Evolutionary conservation across 2,329 filamentous ascomycete species (phyloP), one percentile per base, ranked within the genome.

Genomic region (Ophiosphaerella korrae): DNA sequence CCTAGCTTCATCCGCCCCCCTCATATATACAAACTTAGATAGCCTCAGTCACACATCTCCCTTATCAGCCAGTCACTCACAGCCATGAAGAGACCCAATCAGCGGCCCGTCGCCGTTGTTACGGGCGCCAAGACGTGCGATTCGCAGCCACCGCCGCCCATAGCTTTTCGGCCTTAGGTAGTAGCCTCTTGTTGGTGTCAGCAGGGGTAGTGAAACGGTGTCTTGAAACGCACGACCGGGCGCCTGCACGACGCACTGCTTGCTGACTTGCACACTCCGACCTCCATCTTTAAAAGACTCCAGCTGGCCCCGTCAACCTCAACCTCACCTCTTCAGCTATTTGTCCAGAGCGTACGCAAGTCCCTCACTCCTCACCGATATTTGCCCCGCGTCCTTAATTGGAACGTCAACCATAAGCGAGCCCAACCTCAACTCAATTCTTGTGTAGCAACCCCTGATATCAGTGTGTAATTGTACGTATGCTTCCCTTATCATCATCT

Each of bases 141-240:
- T 47, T n/a, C 38, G 26, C 26, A 29, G 26, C 26, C 26, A 29
- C 26, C 36, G 45, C 29, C 41, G 29, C 33, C 34, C 37, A 52
- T 56, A 49, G 48, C 31, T 21, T 53, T 39, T 26, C 37, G 48
- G 65, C 66, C 58, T 60, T 51, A 58, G 62, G 60, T 60, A 44
- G 50, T 32, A 51, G 53, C 57, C 53, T 58, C 52, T 56, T 51
- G 52, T 58, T 53, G 58, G 67, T 67, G 64, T 66, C 62, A 64
- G 67, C 70, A 60, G 64, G 67, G 69, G 63, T 63, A 47, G 51
- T 71, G 69, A 71, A 73, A 72, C 68, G 60, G 62, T 42, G 60
- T 58, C 50, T 58, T 72, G 68, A 70, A 71, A 72, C 69, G 52
- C 57, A 59, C 55, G 48, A 60, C 58, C 68, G 60, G 67, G 68